Conservation (phyloP, 164 flowering plant genomes). For the Kalanchoe fedtschenkoi region DNA sequence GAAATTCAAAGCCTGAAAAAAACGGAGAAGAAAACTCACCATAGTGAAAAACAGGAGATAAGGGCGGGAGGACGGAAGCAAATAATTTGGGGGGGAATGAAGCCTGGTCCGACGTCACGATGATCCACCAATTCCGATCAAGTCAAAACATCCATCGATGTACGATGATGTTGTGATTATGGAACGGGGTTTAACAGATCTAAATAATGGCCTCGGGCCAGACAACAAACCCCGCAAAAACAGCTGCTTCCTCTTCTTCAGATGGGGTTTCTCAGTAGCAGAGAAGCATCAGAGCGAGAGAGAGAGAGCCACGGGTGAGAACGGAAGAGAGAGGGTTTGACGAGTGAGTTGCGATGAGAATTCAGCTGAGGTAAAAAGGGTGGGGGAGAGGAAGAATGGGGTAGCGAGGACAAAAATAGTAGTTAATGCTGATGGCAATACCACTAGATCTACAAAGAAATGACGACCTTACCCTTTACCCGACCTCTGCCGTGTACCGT, state of each 20-base stretch:
- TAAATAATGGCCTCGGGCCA: conserved; percentile 58
- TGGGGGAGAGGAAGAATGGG: conserved; percentile 12
- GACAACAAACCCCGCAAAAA: conserved; percentile 81
- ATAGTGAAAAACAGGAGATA: conserved; percentile 1
- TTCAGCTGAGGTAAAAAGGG: conserved; percentile 11
- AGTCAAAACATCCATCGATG: background rate
- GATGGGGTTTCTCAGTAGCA: conserved; percentile 9
- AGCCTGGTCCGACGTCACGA: conserved; percentile 72
- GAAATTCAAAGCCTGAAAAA: background rate
- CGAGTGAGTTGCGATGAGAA: background rate
- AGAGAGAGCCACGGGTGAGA: conserved; percentile 11
- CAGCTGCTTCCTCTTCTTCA: conserved; percentile 18
- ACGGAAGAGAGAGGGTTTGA: conserved; percentile 1
- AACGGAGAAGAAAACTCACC: conserved; percentile 6
- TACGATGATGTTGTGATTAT: background rate
- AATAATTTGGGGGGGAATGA: conserved; percentile 59
- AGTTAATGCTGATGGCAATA: conserved; percentile 25
- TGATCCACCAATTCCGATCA: background rate
- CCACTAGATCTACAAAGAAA: conserved; percentile 18
- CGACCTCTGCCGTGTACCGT: conserved; percentile 8
- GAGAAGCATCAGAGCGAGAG: too few relatives aligned
- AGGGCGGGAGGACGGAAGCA: conserved; percentile 11
- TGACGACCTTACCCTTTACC: conserved; percentile 28
- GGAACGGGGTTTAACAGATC: background rate
- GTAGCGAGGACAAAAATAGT: conserved; percentile 29